These are phyloP conservation scores for Pichia inconspicua DNA, from an alignment of 1,139 yeast species.

Conservation along the genomic window DNA sequence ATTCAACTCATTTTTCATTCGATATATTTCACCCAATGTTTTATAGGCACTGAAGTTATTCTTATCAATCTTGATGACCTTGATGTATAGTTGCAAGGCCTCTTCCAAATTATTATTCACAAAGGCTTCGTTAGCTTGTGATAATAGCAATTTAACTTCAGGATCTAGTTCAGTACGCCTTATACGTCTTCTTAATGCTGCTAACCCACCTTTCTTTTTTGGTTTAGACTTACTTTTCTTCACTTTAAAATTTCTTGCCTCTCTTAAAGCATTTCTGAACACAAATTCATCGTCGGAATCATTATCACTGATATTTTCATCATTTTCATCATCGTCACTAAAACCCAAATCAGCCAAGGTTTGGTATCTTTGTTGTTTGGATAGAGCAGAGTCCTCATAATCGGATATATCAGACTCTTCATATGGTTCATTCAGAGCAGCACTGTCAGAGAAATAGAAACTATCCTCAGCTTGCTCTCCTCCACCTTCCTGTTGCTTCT, in stretches of 20 bases:
- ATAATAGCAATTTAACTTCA: constrained; percentile 55
- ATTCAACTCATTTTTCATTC: constrained; percentile 55
- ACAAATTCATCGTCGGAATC: constrained; percentile 38
- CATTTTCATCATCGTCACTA: constrained; percentile 20
- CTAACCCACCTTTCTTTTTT: constrained; percentile 25
- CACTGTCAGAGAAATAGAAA: constrained; percentile 25
- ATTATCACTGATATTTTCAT: constrained; percentile 23
- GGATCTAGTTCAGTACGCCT: constrained; percentile 52
- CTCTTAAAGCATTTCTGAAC: constrained; percentile 55
- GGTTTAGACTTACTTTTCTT: constrained; percentile 32
- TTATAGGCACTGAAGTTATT: constrained; percentile 77
- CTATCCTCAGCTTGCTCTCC: constrained; percentile 14
- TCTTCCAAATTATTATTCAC: constrained; percentile 55
- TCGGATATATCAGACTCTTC: constrained; percentile 15
- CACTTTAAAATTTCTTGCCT: constrained; percentile 51
- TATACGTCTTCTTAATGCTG: constrained; percentile 31
- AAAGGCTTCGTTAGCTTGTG: constrained; percentile 75
- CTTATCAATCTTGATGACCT: constrained; percentile 71
- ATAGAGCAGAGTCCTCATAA: constrained; percentile 15
- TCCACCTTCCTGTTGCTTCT: constrained; percentile 6
- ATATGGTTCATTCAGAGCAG: constrained; percentile 21
- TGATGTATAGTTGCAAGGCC: constrained; percentile 61
- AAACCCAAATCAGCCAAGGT: constrained; percentile 21
- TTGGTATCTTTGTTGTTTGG: constrained; percentile 10
- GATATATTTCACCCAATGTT: constrained; percentile 77